phyloP scores from a whole-genome alignment of 129 eudicot genomes.

The Flaveria brownii region DNA sequence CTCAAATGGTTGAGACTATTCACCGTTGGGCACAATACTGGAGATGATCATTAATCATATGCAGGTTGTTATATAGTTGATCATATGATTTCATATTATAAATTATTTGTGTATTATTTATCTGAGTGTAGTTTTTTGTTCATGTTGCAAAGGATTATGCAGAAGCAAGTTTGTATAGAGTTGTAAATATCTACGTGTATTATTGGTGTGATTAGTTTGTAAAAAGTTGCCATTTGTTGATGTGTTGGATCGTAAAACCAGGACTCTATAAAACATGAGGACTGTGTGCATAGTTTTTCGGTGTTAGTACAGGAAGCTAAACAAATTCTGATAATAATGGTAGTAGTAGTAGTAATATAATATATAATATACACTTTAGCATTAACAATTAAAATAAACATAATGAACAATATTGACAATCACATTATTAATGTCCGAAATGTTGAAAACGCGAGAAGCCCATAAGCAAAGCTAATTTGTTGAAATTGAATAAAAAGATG shows the following conservation, averaged over 20 bases:
- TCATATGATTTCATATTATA: not conserved
- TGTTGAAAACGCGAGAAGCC: not conserved
- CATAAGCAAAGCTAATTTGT: no score
- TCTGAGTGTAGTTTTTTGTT: not conserved
- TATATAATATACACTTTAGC: not conserved
- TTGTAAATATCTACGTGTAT: slow-evolving; percentile 26
- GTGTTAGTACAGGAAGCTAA: not conserved
- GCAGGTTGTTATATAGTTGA: slow-evolving; percentile 20
- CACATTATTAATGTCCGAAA: not conserved
- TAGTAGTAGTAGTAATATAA: not conserved
- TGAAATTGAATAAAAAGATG: no score
- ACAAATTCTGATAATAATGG: no score
- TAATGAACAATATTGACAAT: not conserved
- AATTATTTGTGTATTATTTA: not conserved
- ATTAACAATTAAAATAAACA: not conserved
- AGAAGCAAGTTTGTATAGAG: slow-evolving; percentile 20
- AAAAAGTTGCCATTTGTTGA: slow-evolving; percentile 21
- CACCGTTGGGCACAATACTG: slow-evolving; percentile 99
- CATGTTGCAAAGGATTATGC: slow-evolving; percentile 20
- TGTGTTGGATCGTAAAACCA: slow-evolving; percentile 1
- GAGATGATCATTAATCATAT: slow-evolving; percentile 55
- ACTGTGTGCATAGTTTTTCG: not conserved
- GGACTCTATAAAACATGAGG: slow-evolving; percentile 5
- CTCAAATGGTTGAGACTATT: slow-evolving; percentile 99
- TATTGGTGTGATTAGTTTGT: slow-evolving; percentile 29